Conservation (phyloP, 2,329 filamentous ascomycete species). For the Cercospora zeae-maydis region DNA sequence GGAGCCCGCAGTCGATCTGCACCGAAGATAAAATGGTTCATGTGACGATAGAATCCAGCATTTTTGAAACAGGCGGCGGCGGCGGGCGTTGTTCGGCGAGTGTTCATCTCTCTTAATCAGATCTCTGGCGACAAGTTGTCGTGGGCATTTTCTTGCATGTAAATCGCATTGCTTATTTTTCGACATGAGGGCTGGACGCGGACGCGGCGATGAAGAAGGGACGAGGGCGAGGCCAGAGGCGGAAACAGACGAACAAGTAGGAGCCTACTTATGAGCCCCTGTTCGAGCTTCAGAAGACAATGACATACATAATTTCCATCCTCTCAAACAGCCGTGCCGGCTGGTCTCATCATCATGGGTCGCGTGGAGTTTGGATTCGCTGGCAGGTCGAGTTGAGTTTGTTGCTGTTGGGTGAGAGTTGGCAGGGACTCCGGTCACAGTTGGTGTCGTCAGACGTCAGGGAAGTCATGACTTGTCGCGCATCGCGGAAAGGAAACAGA, state of each 20-base stretch:
- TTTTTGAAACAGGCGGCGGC: not conserved
- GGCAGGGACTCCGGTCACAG: not conserved
- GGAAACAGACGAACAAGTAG: not conserved
- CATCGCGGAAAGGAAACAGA: not conserved
- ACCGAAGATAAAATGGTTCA: conserved; percentile 6
- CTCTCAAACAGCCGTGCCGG: not conserved
- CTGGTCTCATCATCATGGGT: not conserved
- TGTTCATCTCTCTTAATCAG: not conserved
- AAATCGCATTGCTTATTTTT: not conserved
- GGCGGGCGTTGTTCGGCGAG: conserved; percentile 2
- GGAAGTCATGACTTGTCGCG: not conserved
- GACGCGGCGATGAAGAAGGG: not conserved
- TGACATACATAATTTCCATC: not conserved
- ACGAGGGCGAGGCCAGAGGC: not conserved
- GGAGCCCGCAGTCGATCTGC: conserved; percentile 7
- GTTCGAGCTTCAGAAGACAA: conserved; percentile 1
- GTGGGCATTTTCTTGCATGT: conserved; percentile 1
- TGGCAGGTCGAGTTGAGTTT: not conserved
- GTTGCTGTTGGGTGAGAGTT: not conserved
- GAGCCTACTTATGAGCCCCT: conserved; percentile 1
- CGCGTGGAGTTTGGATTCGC: not conserved
- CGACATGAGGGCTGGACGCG: not conserved
- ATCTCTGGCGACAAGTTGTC: not conserved
- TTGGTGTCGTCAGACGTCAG: not conserved
- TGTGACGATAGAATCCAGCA: conserved; percentile 6